These are phyloP conservation scores for Litchi chinensis DNA, from an alignment of 345 rosid genomes.

Conservation along the genomic window DNA sequence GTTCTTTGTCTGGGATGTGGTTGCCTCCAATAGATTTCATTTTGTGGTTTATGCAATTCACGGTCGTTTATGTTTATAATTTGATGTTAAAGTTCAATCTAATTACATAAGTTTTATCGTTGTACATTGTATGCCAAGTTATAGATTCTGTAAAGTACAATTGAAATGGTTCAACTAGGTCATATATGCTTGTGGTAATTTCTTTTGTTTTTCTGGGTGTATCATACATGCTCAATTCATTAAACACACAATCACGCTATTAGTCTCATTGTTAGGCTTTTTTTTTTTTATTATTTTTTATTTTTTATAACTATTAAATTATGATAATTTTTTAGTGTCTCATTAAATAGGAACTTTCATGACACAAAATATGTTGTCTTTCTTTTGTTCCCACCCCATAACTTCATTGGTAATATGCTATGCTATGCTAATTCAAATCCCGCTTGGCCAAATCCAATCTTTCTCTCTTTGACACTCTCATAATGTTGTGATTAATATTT, in stretches of 20 bases:
- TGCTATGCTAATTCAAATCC: no score
- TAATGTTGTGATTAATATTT: no score
- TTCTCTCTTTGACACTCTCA: background rate
- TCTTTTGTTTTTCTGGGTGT: background rate
- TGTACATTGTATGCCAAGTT: background rate
- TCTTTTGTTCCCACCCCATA: background rate
- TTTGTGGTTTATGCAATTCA: background rate
- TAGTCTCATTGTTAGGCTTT: background rate
- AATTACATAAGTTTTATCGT: background rate
- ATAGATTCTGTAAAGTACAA: background rate
- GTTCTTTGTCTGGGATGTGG: background rate
- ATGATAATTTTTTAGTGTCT: background rate
- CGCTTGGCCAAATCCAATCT: no score
- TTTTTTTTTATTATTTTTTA: no score
- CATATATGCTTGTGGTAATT: background rate
- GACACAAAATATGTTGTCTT: background rate
- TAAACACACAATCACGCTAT: background rate
- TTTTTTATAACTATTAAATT: background rate
- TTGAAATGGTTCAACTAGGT: constrained; percentile 8
- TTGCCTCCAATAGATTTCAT: background rate
- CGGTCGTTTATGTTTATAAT: background rate
- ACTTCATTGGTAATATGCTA: background rate
- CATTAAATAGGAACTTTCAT: background rate
- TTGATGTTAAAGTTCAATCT: background rate
- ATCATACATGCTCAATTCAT: background rate